A percentile compares a stretch with the other conserved stretches of the same genome.
Conservation (phyloP, 2,329 filamentous ascomycete species). For the Aspergillus uvarum region DNA sequence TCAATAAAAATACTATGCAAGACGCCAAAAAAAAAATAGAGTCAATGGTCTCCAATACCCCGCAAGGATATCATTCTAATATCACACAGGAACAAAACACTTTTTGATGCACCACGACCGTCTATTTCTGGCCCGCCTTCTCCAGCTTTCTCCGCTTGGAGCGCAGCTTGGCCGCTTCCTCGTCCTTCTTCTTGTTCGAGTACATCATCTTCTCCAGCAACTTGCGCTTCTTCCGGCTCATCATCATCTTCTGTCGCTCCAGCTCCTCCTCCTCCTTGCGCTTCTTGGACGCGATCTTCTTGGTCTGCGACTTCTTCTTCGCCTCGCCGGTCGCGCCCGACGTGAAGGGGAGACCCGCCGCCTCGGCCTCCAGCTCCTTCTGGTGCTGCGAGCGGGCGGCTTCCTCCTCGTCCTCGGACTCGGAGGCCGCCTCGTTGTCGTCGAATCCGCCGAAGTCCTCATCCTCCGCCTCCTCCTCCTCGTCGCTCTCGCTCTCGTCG, state of each 20-base stretch:
- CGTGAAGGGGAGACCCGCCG: conserved; percentile 62
- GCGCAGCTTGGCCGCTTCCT: conserved; percentile 81
- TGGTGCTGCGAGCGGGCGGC: conserved; percentile 70
- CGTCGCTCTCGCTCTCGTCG: conserved; percentile 48
- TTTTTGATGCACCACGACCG: conserved; percentile 21
- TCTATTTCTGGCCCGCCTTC: conserved; percentile 45
- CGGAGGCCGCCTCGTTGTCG: conserved; percentile 47
- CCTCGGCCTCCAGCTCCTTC: conserved; percentile 87
- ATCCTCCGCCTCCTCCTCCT: conserved; percentile 47
- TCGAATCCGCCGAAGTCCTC: conserved; percentile 54
- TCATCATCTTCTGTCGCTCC: conserved; percentile 95
- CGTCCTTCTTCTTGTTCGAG: conserved; percentile 89
- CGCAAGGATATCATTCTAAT: conserved; percentile 27
- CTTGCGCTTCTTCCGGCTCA: conserved; percentile 97
- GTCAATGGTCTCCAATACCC: conserved; percentile 19
- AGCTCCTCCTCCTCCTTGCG: conserved; percentile 77
- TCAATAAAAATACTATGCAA: conserved; percentile 15
- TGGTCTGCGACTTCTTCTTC: conserved; percentile 67
- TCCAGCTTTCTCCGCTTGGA: conserved; percentile 90
- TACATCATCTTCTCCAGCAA: conserved; percentile 97
- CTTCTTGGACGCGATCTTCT: conserved; percentile 67
- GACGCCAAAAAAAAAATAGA: conserved; percentile 20
- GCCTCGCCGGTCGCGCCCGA: conserved; percentile 58
- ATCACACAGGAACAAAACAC: conserved; percentile 15
- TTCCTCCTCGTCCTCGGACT: conserved; percentile 60